Evolutionary conservation across 306 rosid species (phyloP).

Genomic region (Datisca glomerata): DNA sequence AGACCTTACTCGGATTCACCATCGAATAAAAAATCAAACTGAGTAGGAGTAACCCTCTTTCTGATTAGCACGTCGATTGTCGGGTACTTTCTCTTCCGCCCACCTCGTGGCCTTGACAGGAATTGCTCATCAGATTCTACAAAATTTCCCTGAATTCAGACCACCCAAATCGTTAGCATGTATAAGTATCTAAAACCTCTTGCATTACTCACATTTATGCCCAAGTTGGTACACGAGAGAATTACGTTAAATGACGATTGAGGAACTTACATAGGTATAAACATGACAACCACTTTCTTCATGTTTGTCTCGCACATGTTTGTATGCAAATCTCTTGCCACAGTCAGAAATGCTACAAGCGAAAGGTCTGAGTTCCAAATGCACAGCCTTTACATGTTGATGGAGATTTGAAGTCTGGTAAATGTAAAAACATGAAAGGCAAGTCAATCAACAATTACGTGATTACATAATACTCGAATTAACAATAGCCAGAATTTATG

Average conservation of each 20-base stretch:
- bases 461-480: no score
- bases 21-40: slow-evolving; percentile 11
- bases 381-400: slow-evolving; percentile 57
- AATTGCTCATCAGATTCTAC: slow-evolving; percentile 50
- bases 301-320: slow-evolving; percentile 71
- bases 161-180: no score
- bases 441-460: no score
- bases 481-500: no score
- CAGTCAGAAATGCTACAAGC: slow-evolving; percentile 50
- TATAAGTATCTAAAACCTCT: no score
- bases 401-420: slow-evolving; percentile 47
- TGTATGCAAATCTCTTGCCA: slow-evolving; percentile 67
- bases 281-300: slow-evolving; percentile 43
- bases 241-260: neutral
- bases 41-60: slow-evolving; percentile 49
- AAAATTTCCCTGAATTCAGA: slow-evolving; percentile 61
- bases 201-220: no score
- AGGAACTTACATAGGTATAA: slow-evolving; percentile 36
- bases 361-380: slow-evolving; percentile 39
- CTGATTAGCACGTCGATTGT: slow-evolving; percentile 44
- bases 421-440: no score
- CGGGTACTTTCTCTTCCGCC: slow-evolving; percentile 53
- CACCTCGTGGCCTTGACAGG: slow-evolving; percentile 60
- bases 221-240: neutral
- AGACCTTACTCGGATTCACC: slow-evolving; percentile 1